Conservation (phyloP, 2,329 filamentous ascomycete genomes). For the Apiospora hydei region DNA sequence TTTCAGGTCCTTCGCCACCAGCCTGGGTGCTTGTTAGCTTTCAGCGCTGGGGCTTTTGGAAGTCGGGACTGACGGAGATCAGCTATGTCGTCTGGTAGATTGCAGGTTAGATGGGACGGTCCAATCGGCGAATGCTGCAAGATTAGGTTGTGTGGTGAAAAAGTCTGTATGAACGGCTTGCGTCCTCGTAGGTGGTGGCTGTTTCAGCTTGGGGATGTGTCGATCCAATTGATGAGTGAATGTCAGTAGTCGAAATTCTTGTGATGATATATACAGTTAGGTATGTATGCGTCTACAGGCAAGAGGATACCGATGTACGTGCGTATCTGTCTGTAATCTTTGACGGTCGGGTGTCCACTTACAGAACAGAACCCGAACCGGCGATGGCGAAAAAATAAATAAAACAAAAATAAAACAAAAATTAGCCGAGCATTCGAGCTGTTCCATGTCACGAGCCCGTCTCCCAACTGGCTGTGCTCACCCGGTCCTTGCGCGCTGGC, state of each 20-base stretch:
- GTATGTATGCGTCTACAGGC: too few relatives aligned
- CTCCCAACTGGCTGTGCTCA: neutral
- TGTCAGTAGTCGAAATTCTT: neutral
- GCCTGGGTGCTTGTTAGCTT: neutral
- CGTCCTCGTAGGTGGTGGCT: neutral
- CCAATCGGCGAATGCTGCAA: neutral
- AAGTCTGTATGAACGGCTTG: neutral
- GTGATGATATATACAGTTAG: neutral
- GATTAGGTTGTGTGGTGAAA: neutral
- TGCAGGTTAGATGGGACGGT: neutral
- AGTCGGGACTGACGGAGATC: neutral
- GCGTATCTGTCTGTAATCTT: too few relatives aligned
- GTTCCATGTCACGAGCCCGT: neutral
- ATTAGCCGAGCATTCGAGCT: neutral
- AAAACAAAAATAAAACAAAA: neutral
- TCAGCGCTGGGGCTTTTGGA: neutral
- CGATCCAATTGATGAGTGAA: neutral
- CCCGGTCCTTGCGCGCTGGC: constrained; percentile 5
- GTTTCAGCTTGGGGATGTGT: neutral
- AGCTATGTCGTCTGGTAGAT: neutral
- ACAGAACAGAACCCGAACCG: too few relatives aligned
- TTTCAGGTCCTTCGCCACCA: neutral
- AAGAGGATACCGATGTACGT: too few relatives aligned
- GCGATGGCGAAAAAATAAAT: neutral
- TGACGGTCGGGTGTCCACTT: neutral